phyloP scores from a whole-genome alignment of 495 filamentous ascomycete species.

The Annulohypoxylon moriforme region DNA sequence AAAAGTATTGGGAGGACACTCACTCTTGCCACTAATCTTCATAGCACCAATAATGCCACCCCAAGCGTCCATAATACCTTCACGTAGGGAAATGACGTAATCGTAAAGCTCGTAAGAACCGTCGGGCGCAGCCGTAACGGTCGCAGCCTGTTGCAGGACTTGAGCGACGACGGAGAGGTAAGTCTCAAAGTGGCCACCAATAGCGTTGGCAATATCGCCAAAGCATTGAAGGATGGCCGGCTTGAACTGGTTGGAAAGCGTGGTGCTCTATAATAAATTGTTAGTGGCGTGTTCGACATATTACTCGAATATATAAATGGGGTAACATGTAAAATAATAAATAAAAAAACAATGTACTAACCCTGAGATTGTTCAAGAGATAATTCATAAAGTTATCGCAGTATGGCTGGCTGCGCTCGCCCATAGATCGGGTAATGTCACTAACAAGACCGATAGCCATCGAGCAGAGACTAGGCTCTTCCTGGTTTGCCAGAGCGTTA shows the following conservation, averaged over 20 bases:
- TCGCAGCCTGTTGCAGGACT: conserved; percentile 91
- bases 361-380: conserved; percentile 87
- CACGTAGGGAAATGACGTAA: conserved; percentile 91
- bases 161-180: conserved; percentile 92
- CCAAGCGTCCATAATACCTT: conserved; percentile 99
- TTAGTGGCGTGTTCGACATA: conserved; percentile 43
- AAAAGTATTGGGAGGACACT: conserved; percentile 42
- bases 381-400: conserved; percentile 99
- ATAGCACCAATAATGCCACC: conserved; percentile 93
- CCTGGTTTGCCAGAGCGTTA: conserved; percentile 92
- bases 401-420: conserved; percentile 88
- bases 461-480: conserved; percentile 90
- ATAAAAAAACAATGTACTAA: conserved; percentile 56
- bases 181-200: conserved; percentile 89
- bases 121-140: conserved; percentile 76
- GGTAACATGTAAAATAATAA: not conserved
- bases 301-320: conserved; percentile 6
- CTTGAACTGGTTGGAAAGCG: conserved; percentile 94
- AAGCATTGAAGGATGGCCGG: conserved; percentile 98
- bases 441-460: conserved; percentile 98
- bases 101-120: conserved; percentile 90
- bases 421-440: conserved; percentile 91
- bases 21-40: conserved; percentile 82
- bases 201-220: conserved; percentile 96
- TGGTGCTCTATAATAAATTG: conserved; percentile 63